Evolutionary conservation across 1,284 basidiomycete genomes (phyloP), one percentile per base, ranked within the genome.

Genomic region (Cryptococcus floricola): DNA sequence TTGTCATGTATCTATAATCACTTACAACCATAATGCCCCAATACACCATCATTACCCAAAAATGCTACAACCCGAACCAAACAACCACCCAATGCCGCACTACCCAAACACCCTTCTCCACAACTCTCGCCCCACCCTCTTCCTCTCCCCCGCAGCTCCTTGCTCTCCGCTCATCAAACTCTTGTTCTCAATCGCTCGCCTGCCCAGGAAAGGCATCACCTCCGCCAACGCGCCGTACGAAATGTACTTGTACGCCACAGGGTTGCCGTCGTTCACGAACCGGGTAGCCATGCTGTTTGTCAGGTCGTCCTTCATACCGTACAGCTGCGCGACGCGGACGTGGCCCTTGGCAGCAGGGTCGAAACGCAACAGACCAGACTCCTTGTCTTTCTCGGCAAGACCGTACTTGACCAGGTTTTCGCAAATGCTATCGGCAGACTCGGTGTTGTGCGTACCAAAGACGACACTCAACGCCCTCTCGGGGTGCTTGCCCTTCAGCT

Each of bases 361-460:
- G 34, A 87, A 68, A 5, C 57, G 25, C 31, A 71, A 50, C 47
- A 53, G 43, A 8, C 31, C 31, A 19, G 60, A 60, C 51, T 48
- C 47, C 42, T 53, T 19, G 10, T 39, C 52, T 50, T 59, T 48
- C 27, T 43, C 43, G 1, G 83, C 89, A 50, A 92, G 73, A 8
- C 85, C 85, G 12, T 78, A 78, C 42, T 74, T 66, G 2, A 85
- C 80, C 52, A 94, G 78, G 61, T 83, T 82, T 14, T 81, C 79
- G 25, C 90, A 70, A 50, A 93, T 81, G 53, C 83, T 69, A 37
- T 82, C 77, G 56, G 83, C 84, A 54, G 85, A 88, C 38, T 79
- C 77, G 80, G 84, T 82, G 69, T 95, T 95, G 69, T 95, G 92
- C 25, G 91, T 91, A 2, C 88, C 92, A 64, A 94, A 93, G 2